A percentile compares a stretch with the other conserved stretches of the same genome.
phyloP scores from a whole-genome alignment of 768 basidiomycete genomes.

The Tephrocybe sp. region DNA sequence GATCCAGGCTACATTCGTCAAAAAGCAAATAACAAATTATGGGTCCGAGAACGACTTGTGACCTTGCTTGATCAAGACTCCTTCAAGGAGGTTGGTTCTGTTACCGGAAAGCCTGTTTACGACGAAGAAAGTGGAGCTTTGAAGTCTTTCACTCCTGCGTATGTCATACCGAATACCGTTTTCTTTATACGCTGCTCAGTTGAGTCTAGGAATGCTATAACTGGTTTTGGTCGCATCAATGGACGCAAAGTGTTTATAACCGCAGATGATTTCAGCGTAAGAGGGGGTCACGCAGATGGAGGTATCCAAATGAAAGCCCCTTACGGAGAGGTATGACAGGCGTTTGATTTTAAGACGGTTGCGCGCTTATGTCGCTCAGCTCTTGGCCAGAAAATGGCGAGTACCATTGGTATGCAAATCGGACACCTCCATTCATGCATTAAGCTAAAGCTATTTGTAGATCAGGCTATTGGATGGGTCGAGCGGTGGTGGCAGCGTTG shows the following conservation, averaged over 20 bases:
- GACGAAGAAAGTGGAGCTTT: conserved; percentile 28
- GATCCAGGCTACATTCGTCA: conserved; percentile 41
- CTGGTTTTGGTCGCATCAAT: conserved; percentile 34
- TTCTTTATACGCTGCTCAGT: not conserved
- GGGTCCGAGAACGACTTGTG: conserved; percentile 39
- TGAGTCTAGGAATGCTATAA: conserved; percentile 33
- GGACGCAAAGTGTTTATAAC: conserved; percentile 37
- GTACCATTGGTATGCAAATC: conserved; percentile 32
- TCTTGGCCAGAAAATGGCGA: conserved; percentile 31
- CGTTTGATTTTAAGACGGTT: not conserved
- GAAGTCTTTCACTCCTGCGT: conserved; percentile 37
- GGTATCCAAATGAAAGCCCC: conserved; percentile 38
- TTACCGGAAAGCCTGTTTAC: conserved; percentile 33
- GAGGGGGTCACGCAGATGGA: conserved; percentile 44
- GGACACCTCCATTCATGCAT: not conserved
- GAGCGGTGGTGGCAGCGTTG: conserved; percentile 42
- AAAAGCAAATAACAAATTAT: conserved; percentile 36
- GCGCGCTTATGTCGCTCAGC: conserved; percentile 17
- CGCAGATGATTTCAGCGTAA: conserved; percentile 42
- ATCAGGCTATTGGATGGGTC: conserved; percentile 41
- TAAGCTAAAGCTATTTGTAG: conserved; percentile 16
- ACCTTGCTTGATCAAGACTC: conserved; percentile 32
- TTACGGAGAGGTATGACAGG: conserved; percentile 35
- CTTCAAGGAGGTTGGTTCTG: conserved; percentile 36
- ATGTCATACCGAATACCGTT: conserved; percentile 6